phyloP scores from a whole-genome alignment of 495 filamentous ascomycete genomes.

The Trichoderma asperelloides region DNA sequence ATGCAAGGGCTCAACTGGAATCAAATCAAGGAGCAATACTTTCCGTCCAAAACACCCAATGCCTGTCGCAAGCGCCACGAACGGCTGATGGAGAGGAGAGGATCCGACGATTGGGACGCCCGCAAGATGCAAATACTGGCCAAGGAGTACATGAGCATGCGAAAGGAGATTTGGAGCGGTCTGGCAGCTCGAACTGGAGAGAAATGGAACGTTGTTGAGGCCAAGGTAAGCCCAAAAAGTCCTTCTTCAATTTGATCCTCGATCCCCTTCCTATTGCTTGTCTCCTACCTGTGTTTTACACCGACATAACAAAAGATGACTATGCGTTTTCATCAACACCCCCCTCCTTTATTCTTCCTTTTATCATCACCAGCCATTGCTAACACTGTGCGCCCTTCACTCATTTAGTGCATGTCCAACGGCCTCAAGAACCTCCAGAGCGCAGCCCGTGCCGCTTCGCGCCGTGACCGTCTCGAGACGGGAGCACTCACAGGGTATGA shows the following conservation, averaged over 20 bases:
- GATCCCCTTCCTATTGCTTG: not conserved
- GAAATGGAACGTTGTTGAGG: slow-evolving; percentile 61
- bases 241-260: not conserved
- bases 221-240: slow-evolving; percentile 43
- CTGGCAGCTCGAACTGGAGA: slow-evolving; percentile 54
- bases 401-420: slow-evolving; percentile 48
- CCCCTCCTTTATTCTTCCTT: not conserved
- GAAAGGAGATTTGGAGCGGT: slow-evolving; percentile 60
- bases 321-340: not conserved
- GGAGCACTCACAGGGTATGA: slow-evolving; percentile 34
- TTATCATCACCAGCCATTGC: not conserved
- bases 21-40: slow-evolving; percentile 57
- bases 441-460: slow-evolving; percentile 39
- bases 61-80: slow-evolving; percentile 76
- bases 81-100: slow-evolving; percentile 56
- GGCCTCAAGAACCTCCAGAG: slow-evolving; percentile 50
- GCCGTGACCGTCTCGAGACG: slow-evolving; percentile 42
- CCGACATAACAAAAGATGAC: not conserved
- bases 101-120: slow-evolving; percentile 55
- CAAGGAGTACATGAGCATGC: slow-evolving; percentile 55
- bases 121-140: slow-evolving; percentile 54
- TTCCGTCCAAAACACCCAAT: slow-evolving; percentile 64
- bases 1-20: slow-evolving; percentile 59
- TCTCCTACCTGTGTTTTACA: not conserved
- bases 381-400: not conserved